Evolutionary conservation across 202 grass and related monocot genomes (phyloP).

Genomic region (Thinopyrum obtusiflorum): DNA sequence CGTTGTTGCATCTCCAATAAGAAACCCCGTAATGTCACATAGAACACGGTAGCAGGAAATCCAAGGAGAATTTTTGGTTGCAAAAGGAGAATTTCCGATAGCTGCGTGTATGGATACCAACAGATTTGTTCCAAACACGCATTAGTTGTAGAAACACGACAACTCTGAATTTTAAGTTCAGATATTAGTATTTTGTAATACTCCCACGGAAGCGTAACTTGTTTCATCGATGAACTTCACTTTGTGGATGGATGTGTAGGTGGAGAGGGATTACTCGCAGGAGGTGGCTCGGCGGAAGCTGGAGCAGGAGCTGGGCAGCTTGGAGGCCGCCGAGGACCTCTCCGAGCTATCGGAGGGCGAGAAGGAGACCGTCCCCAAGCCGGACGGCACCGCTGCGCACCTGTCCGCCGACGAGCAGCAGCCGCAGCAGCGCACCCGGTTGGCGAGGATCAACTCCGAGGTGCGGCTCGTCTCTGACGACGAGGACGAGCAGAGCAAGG

Average conservation of each 20-base stretch:
- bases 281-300: conserved; percentile 30
- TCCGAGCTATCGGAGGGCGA: conserved; percentile 67
- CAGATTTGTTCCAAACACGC: no score
- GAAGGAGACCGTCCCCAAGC: conserved; percentile 17
- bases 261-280: conserved; percentile 42
- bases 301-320: conserved; percentile 54
- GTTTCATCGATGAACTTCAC: not conserved
- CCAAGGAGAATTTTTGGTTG: not conserved
- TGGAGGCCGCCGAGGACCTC: conserved; percentile 69
- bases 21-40: no score
- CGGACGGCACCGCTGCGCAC: not conserved
- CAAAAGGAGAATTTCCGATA: not conserved
- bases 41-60: not conserved
- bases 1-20: no score
- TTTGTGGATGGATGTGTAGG: conserved; percentile 11
- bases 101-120: no score
- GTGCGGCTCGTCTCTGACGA: conserved; percentile 52
- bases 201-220: not conserved
- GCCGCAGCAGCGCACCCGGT: not conserved
- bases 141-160: not conserved
- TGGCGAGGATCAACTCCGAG: conserved; percentile 50
- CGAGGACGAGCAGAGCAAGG: conserved; percentile 32
- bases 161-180: not conserved
- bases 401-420: not conserved
- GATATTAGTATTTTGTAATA: no score